Base-by-base conservation (phyloP, 192 early-diverging fungal species). In the Backusella tarrabulga region DNA sequence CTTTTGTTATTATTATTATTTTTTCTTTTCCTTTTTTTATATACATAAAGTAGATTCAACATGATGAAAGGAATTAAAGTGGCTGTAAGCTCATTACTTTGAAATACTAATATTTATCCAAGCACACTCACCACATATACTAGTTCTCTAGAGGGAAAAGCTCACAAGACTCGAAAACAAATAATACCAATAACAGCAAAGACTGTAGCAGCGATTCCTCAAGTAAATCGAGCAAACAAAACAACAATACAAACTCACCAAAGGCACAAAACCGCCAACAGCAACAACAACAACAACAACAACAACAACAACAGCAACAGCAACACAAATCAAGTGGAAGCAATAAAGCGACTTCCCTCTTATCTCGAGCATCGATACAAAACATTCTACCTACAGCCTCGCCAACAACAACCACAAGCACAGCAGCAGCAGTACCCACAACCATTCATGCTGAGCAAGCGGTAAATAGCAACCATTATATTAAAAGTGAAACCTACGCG, bases 21-120 rank as follows among this genome's bases (percentile, higher is more conserved):
- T 56, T 8, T 60, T 63, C 21, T 26, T 63, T 63, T 63, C 9
- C 7, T 26, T 60, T 26, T 23, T 60, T 3, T 26, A 38, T 21
- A 40, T 14, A 70, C 6, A 41, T 38, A 40, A 40, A 38, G 12
- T 40, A 69, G 34, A 70, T 4, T 23, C 35, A 79, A 9, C 11
- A 79, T 79, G 78, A 79, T 79, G 46, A 79, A 79, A 75, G 78
- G 78, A 71, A 36, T 79, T n/a, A 79, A 79, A 63, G 78, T 67
- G 7, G 78, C 67, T 70, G 78, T 79, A 79, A 69, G 23, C 9
- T 50, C 46, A n/a, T 7, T 50, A 3, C 9, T 40, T 40, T 40
- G 11, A 11, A 40, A 40, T 7, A 11, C 8, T 40, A 40, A 40
- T 40, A 40, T 40, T 40, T 40, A 40, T 40, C 9, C 56, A 63